Conservation (phyloP, 83 land plant species). For the Picea mariana region DNA sequence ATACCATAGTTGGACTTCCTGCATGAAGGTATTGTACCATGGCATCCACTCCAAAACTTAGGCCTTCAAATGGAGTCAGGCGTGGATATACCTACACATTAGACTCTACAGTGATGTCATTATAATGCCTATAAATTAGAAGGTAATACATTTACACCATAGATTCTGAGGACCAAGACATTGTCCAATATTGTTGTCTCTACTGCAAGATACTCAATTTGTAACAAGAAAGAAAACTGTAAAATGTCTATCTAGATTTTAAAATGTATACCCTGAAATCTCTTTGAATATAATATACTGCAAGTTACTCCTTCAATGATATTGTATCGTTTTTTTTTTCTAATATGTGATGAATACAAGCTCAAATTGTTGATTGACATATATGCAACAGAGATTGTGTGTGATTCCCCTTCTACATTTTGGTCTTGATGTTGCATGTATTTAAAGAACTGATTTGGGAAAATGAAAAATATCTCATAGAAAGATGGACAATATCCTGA, state of each 20-base stretch:
- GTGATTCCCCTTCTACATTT: conserved; percentile 77
- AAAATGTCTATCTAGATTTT: not conserved
- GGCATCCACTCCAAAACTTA: conserved; percentile 86
- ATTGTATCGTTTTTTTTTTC: conserved; percentile 31
- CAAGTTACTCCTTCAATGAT: conserved; percentile 74
- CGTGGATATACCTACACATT: conserved; percentile 73
- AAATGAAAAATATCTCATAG: too few relatives aligned
- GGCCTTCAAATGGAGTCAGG: conserved; percentile 72
- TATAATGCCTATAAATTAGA: not conserved
- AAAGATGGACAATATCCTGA: too few relatives aligned
- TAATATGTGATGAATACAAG: conserved; percentile 24
- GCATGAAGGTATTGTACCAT: conserved; percentile 85
- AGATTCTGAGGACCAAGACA: not conserved
- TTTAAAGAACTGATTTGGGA: conserved; percentile 24
- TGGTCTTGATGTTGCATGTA: conserved; percentile 58
- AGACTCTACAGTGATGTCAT: not conserved
- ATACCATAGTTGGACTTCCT: conserved; percentile 82
- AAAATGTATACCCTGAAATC: conserved; percentile 67
- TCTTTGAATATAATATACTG: conserved; percentile 72
- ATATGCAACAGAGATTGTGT: conserved; percentile 72
- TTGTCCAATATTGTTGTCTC: not conserved
- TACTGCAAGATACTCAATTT: not conserved
- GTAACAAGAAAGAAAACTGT: not conserved
- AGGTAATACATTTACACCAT: not conserved
- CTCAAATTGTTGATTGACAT: conserved; percentile 36